Base-by-base conservation (phyloP, 371 early-diverging fungal genomes). In the Mortierella sp. region DNA sequence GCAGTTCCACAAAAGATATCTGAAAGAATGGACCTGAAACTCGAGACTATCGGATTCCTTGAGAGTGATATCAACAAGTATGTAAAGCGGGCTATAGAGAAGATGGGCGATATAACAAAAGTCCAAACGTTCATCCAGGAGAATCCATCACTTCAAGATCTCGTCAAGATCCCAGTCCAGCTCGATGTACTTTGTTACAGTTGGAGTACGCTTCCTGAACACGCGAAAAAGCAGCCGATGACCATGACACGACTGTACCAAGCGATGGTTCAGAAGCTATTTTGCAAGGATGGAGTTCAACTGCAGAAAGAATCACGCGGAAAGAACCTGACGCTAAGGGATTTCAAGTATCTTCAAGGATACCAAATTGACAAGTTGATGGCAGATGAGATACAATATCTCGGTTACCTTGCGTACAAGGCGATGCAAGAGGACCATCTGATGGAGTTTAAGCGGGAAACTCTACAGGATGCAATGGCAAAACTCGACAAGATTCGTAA, bases 121-220 rank as follows among this genome's bases (percentile, higher is more conserved):
- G 38, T 74, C 15, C 68, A 64, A 52, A 43, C 64, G 8, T 68
- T 74, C 53, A 74, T 74, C 41, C 68, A 53, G 47, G 50, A 9
- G n/a, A 68, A 63, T 13, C 68, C 74, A 50, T n/a, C 7, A 3
- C 1, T 68, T 19, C 63, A 68, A 45, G 63, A 61, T 19, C 60
- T 71, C 16, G 72, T 61, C 61, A 71, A 71, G 10, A 65, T 71
- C n/a, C 72, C 72, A 0, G 65, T 65, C 43, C 72, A 65, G 15
- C 65, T 71, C 24, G 72, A 71, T 21, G 72, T 61, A 32, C 55
- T 72, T 6, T 72, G 73, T 53, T 72, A 55, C 48, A 55, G 73
- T 58, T 72, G 73, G 73, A 58, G 67, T 7, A 60, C 61, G 6
- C 66, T 64, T 72, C 53, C 66, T 9, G n/a, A n/a, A n/a, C n/a